Evolutionary conservation across 352 stramenopile species (phyloP), one percentile per base, ranked within the genome.

Genomic region (Phytopythium oedochilum): DNA sequence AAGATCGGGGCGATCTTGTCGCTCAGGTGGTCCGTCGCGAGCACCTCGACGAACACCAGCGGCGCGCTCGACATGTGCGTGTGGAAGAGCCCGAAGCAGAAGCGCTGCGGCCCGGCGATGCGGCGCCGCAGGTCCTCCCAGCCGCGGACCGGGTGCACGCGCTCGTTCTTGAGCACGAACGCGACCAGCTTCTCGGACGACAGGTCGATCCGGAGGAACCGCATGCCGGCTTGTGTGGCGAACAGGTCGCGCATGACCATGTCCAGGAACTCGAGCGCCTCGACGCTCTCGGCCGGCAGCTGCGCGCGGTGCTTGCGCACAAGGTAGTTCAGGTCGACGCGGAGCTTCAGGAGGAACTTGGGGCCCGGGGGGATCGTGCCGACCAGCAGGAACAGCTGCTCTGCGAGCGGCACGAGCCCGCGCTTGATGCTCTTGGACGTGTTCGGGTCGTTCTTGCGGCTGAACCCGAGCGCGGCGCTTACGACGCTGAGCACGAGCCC

Each of bases 391-490:
- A 92, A 92, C 55, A 94, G 87, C 57, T 92, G 82, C 53, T 92
- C 84, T 6, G 82, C 74, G 39, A 89, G 61, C 14, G 84, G 84
- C 31, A 94, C 83, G 43, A 94, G 81, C 2, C 82, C 84, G 39
- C 78, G 83, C 57, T 94, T 92, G 32, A 94, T 83, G 51, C 79
- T 91, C 59, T 92, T 94, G 49, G 81, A 89, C 47, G 88, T 86
- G 46, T 78, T 89, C 14, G 82, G 77, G 57, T 94, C 80, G 60
- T 90, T 92, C 61, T 86, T 88, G 12, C 78, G 77, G 47, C 71
- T 88, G 49, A 94, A 94, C 8, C 82, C 84, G 20, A 94, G 60
- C 38, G 80, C 75, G 1, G 84, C 80, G 0, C 82, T 77, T 48
- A 90, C 68, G 35, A 94, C 83, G 36, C 89, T 89, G 14, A 94